A percentile compares a stretch with the other conserved stretches of the same genome.
Conservation (phyloP, 345 rosid genomes). For the Lumnitzera racemosa region DNA sequence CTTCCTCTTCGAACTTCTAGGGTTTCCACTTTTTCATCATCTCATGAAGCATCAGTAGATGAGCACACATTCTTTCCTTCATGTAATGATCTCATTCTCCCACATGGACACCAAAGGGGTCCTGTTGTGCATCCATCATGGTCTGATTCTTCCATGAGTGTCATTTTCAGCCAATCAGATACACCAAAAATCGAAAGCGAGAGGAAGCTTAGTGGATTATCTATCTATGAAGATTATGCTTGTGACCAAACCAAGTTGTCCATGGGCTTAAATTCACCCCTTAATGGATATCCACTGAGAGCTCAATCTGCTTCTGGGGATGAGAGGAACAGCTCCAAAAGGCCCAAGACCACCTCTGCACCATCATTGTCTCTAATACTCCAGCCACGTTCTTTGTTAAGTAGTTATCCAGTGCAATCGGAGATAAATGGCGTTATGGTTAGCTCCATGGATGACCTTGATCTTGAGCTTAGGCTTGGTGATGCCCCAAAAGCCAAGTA, state of each 20-base stretch:
- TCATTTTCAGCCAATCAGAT: not conserved
- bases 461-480: slow-evolving; percentile 93
- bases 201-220: not conserved
- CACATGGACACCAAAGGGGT: slow-evolving; percentile 3
- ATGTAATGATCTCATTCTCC: slow-evolving; percentile 1
- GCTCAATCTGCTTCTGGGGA: slow-evolving; percentile 5
- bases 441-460: slow-evolving; percentile 46
- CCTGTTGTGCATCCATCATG: not conserved
- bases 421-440: slow-evolving; percentile 24
- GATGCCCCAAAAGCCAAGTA: slow-evolving; percentile 44
- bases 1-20: slow-evolving; percentile 7
- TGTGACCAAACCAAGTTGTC: slow-evolving; percentile 24
- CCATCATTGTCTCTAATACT: slow-evolving; percentile 15
- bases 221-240: slow-evolving; percentile 2
- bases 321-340: slow-evolving; percentile 18
- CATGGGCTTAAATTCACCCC: slow-evolving; percentile 22
- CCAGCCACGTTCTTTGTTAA: slow-evolving; percentile 14
- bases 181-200: slow-evolving; percentile 2
- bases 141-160: not conserved
- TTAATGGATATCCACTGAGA: slow-evolving; percentile 8
- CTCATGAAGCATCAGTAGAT: not conserved
- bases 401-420: slow-evolving; percentile 19
- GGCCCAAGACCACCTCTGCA: slow-evolving; percentile 22
- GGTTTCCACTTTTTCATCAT: slow-evolving; percentile 22
- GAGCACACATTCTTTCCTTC: slow-evolving; percentile 7